These are phyloP conservation scores for Candida tunisiensis DNA, from an alignment of 1,139 yeast species.

Conservation along the genomic window DNA sequence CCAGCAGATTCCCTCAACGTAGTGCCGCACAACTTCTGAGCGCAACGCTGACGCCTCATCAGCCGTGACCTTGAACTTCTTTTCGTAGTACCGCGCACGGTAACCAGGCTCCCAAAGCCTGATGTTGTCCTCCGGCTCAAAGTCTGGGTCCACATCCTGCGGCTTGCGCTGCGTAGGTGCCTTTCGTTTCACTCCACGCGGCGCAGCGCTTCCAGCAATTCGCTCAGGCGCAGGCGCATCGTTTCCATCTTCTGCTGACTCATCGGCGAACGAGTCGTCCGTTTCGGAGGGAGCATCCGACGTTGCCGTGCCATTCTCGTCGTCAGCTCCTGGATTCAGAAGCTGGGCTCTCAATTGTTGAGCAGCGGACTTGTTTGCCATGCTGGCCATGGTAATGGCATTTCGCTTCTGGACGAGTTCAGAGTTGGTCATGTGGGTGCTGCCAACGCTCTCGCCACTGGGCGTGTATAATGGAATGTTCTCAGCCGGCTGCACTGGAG, in stretches of 20 bases:
- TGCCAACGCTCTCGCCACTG: constrained; percentile 50
- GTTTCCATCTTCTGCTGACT: background rate
- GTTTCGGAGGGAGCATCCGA: constrained; percentile 3
- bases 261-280: background rate
- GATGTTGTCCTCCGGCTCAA: constrained; percentile 33
- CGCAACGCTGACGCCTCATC: constrained; percentile 43
- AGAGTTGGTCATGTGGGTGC: constrained; percentile 48
- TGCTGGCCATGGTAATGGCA: constrained; percentile 55
- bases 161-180: background rate
- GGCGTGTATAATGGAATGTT: constrained; percentile 66
- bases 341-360: constrained; percentile 36
- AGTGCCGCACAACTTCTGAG: constrained; percentile 47
- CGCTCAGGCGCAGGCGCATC: constrained; percentile 4
- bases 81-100: constrained; percentile 59
- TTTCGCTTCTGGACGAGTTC: constrained; percentile 57
- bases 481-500: constrained; percentile 55
- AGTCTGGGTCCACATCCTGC: constrained; percentile 13
- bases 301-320: constrained; percentile 10
- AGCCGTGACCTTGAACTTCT: constrained; percentile 46
- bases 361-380: constrained; percentile 60
- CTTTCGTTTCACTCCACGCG: background rate
- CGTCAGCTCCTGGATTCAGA: constrained; percentile 9
- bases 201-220: background rate
- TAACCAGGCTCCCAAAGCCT: constrained; percentile 82
- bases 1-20: constrained; percentile 95